phyloP scores from a whole-genome alignment of 1,284 basidiomycete genomes.

The Xanthoconium separans region DNA sequence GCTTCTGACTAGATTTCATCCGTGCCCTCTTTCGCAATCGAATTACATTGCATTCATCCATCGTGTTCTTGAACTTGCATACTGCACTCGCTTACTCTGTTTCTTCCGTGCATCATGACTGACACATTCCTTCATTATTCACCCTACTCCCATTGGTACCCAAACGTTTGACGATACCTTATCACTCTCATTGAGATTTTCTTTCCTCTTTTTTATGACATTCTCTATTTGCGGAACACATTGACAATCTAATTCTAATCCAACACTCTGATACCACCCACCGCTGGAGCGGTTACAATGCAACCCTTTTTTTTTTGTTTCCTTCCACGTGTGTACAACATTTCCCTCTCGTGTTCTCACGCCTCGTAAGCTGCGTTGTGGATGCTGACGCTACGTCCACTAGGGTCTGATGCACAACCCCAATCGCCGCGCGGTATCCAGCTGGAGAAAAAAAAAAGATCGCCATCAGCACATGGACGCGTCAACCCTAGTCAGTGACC shows the following conservation, averaged over 20 bases:
- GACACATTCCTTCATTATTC: conserved; percentile 32
- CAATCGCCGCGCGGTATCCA: conserved; percentile 96
- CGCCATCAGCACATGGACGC: conserved; percentile 13
- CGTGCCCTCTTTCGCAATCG: conserved; percentile 21
- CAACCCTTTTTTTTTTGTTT: background rate
- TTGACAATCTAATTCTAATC: conserved; percentile 34
- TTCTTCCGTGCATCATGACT: conserved; percentile 29
- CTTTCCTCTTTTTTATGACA: conserved; percentile 30
- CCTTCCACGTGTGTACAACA: conserved; percentile 21
- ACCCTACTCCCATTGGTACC: conserved; percentile 29
- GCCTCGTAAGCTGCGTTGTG: conserved; percentile 87
- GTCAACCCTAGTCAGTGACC: conserved; percentile 31
- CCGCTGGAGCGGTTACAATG: conserved; percentile 22
- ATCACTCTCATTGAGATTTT: conserved; percentile 33
- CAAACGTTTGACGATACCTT: conserved; percentile 35
- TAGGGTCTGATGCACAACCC: conserved; percentile 95
- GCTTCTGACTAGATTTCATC: conserved; percentile 23
- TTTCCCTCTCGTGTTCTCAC: conserved; percentile 11
- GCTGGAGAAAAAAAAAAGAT: conserved; percentile 36
- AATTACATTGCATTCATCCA: conserved; percentile 23
- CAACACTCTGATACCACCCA: conserved; percentile 28
- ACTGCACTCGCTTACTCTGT: conserved; percentile 25
- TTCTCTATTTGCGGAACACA: conserved; percentile 38
- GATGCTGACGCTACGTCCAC: conserved; percentile 92
- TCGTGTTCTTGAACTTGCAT: conserved; percentile 25